These are phyloP conservation scores for Cynanchum wilfordii DNA, from an alignment of 257 asterid genomes.

Conservation along the genomic window DNA sequence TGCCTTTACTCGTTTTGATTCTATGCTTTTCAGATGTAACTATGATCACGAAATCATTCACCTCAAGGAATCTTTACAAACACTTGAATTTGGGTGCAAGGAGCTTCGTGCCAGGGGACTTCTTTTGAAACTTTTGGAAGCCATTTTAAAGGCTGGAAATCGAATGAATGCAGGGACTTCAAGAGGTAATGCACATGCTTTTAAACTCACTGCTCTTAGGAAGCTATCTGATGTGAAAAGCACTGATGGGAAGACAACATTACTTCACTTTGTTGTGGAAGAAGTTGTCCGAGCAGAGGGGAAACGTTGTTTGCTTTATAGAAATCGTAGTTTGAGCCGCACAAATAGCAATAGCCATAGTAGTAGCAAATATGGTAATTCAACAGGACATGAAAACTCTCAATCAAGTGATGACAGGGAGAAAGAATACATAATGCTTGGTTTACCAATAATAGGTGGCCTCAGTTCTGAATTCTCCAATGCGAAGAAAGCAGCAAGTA, in stretches of 20 bases:
- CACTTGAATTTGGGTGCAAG: slow-evolving; percentile 62
- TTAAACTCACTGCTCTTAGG: slow-evolving; percentile 67
- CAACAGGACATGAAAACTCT: slow-evolving; percentile 16
- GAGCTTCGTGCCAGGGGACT: slow-evolving; percentile 76
- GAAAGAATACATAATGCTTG: slow-evolving; percentile 74
- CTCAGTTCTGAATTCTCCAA: slow-evolving; percentile 63
- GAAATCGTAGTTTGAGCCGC: slow-evolving; percentile 46
- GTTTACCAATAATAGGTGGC: slow-evolving; percentile 78
- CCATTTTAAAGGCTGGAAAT: slow-evolving; percentile 82
- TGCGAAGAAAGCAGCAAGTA: slow-evolving; percentile 61
- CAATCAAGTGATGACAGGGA: slow-evolving; percentile 50
- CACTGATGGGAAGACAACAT: slow-evolving; percentile 77
- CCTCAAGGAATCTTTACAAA: slow-evolving; percentile 42
- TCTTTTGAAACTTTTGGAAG: slow-evolving; percentile 85
- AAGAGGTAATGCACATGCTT: slow-evolving; percentile 86
- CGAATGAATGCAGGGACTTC: slow-evolving; percentile 82
- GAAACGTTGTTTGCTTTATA: slow-evolving; percentile 56
- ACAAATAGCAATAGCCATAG: slow-evolving; percentile 24
- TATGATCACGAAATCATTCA: slow-evolving; percentile 42
- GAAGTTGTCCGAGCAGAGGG: slow-evolving; percentile 93
- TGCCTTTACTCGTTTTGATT: slow-evolving; percentile 63
- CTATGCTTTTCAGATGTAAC: slow-evolving; percentile 65
- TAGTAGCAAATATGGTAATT: background rate
- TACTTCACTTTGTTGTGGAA: slow-evolving; percentile 83
- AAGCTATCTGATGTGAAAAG: slow-evolving; percentile 85